Evolutionary conservation across 257 asterid genomes (phyloP), one percentile per base, ranked within the genome.

Genomic region (Avicennia marina): DNA sequence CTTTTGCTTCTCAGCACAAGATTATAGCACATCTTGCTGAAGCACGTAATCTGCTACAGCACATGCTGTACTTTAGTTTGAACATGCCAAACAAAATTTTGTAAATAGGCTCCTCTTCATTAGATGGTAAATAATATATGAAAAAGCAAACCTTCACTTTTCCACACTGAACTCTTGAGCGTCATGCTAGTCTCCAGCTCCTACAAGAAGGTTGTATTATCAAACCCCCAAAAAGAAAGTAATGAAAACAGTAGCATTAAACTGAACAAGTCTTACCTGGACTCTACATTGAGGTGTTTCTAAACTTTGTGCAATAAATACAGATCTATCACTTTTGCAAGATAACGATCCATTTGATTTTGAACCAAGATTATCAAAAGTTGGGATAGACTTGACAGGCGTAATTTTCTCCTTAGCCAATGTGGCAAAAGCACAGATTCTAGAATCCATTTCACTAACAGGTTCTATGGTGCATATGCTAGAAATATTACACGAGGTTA

Each of bases 361-460:
- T 59, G 48, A 51, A 29, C 32, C 58, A 34, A 11, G 4, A 29
- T 26, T 32, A 10, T 24, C 38, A 4, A 16, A 21, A 56, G 11
- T 16, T 19, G 61, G 12, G 15, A 40, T 16, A 32, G 61, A 56
- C 17, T 56, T 32, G 55, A 27, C 22, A 38, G 69, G 42, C 21
- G 38, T 16, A 58, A 75, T 52, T 57, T 60, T 81, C 50, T 64
- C 70, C 69, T 68, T 76, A 3, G 56, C 86, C 66, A 74, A 40
- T 24, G 20, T 33, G n/a, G 64, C 41, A 58, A 84, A 84, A 55
- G 69, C 66, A 54, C 36, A 48, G 32, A 84, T 51, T 64, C 66
- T 69, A 2, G 64, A 76, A 75, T 71, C 84, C 41, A 67, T 48
- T 33, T 54, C 64, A 46, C 49, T n/a, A 53, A 24, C 31, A 62